Base-by-base conservation (phyloP, 23 red algal species). In the Cyanidioschyzon merolae region DNA sequence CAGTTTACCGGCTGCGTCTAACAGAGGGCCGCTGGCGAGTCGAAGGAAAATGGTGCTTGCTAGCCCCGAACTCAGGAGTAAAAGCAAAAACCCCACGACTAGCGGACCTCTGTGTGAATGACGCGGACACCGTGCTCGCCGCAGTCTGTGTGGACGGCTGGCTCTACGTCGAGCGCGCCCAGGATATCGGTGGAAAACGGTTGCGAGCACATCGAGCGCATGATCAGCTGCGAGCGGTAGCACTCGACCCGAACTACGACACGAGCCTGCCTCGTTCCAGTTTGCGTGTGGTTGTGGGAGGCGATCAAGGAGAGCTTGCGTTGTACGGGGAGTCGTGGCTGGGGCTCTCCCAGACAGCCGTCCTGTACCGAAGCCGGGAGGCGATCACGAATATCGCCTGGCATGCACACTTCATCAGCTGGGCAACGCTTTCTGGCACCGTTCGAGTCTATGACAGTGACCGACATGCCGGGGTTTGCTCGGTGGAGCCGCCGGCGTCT, bases 271-370 rank as follows among this genome's bases (percentile, higher is more conserved):
- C 21, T 21, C 45, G 45, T 21, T 7, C n/a, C 29, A 32, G 63
- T 32, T 25, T 27, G 29, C 63, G 63, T 35, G 3, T 71, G 3
- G 63, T 35, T 3, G 63, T 71, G 16, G 63, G 63, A 3, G 63
- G 63, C 3, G n/a, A 35, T 17, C 32, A 27, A 7, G 63, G 63
- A 32, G 63, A 71, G 29, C 63, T 71, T 7, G 63, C 32, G 63
- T 7, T 71, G 63, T 71, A 71, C 32, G 63, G 63, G 7, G 63
- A 71, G 63, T 71, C 63, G 3, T 71, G 63, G 63, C 63, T 71
- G 12, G 63, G 63, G 12, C 63, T 71, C 12, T 17, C 12, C 63
- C 63, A 71, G 63, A 25, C 30, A 3, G 21, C 63, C 16, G 32
- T 35, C 63, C 21, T 71, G 7, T 27, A 71, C 29, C 63, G 63